Evolutionary conservation across 768 basidiomycete species (phyloP).

Genomic region (Termitomyces sp.): DNA sequence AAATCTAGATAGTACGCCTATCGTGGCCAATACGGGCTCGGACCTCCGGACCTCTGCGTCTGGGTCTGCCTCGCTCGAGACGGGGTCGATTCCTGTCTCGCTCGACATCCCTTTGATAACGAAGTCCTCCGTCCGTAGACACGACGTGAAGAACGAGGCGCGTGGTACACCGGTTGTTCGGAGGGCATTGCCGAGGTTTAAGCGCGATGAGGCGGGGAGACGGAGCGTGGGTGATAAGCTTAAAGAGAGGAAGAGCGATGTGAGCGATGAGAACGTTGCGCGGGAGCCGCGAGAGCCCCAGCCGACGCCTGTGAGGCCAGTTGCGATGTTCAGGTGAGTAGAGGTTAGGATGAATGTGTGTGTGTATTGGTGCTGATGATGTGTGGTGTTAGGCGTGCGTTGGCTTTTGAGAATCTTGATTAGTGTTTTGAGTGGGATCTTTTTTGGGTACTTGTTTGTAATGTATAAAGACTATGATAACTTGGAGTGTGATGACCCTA

Average conservation of each 20-base stretch:
- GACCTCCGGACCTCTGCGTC: no score
- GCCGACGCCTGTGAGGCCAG: background rate
- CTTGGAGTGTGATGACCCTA: no score
- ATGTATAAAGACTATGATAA: background rate
- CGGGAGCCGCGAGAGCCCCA: background rate
- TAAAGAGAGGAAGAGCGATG: background rate
- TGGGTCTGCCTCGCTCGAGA: no score
- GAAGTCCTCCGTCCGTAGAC: background rate
- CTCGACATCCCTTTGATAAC: no score
- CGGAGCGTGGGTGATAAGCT: background rate
- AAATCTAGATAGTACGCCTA: no score
- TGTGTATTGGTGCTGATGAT: background rate
- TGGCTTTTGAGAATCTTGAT: background rate
- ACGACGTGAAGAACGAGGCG: slow-evolving; percentile 6
- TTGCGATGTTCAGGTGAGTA: background rate
- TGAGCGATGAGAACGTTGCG: background rate
- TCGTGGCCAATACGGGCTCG: no score
- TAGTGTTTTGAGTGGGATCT: background rate
- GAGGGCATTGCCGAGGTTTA: slow-evolving; percentile 5
- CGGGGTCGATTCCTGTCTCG: no score
- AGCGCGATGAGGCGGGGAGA: background rate
- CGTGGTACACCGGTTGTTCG: background rate
- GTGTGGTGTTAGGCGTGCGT: background rate
- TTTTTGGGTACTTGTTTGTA: background rate
- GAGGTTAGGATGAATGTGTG: background rate